phyloP scores from a whole-genome alignment of 2,329 filamentous ascomycete species.

The Escovopsis sp. region DNA sequence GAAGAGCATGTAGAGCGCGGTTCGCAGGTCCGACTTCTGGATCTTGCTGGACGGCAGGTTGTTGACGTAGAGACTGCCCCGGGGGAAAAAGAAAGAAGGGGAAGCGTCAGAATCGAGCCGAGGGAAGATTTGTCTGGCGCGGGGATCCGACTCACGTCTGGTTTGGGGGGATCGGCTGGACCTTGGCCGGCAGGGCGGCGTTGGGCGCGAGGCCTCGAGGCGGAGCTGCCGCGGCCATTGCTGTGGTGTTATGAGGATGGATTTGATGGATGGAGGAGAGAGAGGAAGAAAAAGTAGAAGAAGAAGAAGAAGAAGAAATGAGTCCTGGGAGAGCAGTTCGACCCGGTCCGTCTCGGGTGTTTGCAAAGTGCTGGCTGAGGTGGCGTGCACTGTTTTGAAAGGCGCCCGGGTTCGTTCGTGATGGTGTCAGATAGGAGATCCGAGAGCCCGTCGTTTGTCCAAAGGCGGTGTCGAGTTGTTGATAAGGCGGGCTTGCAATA shows the following conservation, averaged over 20 bases:
- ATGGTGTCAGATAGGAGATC: too few relatives aligned
- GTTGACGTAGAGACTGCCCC: constrained; percentile 63
- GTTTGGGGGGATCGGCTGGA: constrained; percentile 48
- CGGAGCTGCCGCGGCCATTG: constrained; percentile 24
- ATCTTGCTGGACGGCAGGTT: constrained; percentile 80
- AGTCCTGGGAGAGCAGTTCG: too few relatives aligned
- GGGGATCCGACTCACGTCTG: constrained; percentile 47
- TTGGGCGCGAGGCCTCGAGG: constrained; percentile 26
- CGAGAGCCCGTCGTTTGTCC: too few relatives aligned
- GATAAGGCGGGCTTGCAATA: too few relatives aligned
- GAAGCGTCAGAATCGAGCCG: not conserved
- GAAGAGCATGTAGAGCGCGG: constrained; percentile 83
- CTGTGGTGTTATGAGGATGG: not conserved
- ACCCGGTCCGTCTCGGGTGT: too few relatives aligned
- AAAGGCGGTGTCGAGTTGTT: too few relatives aligned
- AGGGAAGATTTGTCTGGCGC: not conserved
- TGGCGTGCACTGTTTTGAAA: too few relatives aligned
- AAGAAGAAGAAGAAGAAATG: too few relatives aligned
- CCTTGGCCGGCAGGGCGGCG: constrained; percentile 33
- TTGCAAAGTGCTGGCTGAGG: too few relatives aligned
- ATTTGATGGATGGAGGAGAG: too few relatives aligned
- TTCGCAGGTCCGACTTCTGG: constrained; percentile 73
- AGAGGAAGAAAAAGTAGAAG: too few relatives aligned
- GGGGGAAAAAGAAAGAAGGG: not conserved
- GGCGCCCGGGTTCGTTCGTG: too few relatives aligned